These are phyloP conservation scores for Quercus cerris DNA, from an alignment of 306 rosid species.

Conservation along the genomic window DNA sequence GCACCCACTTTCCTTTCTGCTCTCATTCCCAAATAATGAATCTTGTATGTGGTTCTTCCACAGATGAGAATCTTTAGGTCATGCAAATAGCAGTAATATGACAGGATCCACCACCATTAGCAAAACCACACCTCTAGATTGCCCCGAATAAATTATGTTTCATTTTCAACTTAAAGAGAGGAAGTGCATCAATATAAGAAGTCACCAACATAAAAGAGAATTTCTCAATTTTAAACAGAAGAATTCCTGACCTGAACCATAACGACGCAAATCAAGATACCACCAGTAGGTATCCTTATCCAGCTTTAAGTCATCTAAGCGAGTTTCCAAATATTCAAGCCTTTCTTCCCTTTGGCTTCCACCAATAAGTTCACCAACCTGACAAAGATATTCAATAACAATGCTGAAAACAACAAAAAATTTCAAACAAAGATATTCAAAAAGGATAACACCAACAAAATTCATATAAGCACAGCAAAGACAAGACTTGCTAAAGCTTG, in stretches of 20 bases:
- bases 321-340: conserved; percentile 72
- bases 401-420: neutral
- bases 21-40: neutral
- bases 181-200: neutral
- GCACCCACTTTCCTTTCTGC: neutral
- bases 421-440: neutral
- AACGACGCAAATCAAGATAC: conserved; percentile 98
- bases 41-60: neutral
- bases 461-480: neutral
- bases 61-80: neutral
- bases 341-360: conserved; percentile 99
- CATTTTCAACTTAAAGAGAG: too few species aligned
- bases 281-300: conserved; percentile 86
- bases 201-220: neutral
- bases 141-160: too few species aligned
- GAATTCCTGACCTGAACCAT: conserved; percentile 77
- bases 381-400: conserved; percentile 18
- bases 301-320: conserved; percentile 81
- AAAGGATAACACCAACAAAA: neutral
- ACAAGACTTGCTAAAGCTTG: neutral
- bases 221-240: conserved; percentile 3
- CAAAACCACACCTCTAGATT: too few species aligned
- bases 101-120: neutral
- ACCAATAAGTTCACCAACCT: conserved; percentile 98
- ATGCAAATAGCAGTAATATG: neutral